Percentiles rank a stretch among this genome's conserved stretches.
phyloP scores from a whole-genome alignment of 1,139 yeast genomes.

The Arxiozyma slooffiae region DNA sequence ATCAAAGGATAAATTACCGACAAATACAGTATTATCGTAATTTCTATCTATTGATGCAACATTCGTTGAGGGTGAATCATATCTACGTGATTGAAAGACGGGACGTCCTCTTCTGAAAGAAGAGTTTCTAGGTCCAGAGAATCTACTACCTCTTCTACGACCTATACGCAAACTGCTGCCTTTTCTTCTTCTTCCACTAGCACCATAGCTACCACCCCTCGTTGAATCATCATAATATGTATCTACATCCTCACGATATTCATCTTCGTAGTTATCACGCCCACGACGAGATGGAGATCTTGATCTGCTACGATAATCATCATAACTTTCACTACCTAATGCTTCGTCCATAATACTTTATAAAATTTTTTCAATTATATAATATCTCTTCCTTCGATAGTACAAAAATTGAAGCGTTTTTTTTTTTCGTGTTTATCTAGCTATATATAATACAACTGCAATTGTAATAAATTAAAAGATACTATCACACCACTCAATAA shows the following conservation, averaged over 20 bases:
- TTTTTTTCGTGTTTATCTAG: not conserved
- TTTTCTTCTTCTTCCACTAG: constrained; percentile 9
- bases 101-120: constrained; percentile 24
- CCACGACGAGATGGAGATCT: constrained; percentile 23
- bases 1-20: constrained; percentile 65
- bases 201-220: constrained; percentile 24
- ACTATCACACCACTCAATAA: too few relatives aligned
- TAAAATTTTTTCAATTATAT: not conserved
- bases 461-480: too few relatives aligned
- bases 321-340: constrained; percentile 4
- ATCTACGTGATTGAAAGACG: constrained; percentile 12
- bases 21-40: constrained; percentile 58
- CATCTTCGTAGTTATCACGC: constrained; percentile 10
- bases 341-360: constrained; percentile 8
- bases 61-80: not conserved
- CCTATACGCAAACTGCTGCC: constrained; percentile 5
- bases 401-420: not conserved
- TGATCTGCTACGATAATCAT: constrained; percentile 20
- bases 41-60: constrained; percentile 41
- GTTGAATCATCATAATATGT: constrained; percentile 3
- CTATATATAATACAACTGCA: too few relatives aligned
- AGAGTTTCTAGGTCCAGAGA: constrained; percentile 18
- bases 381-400: not conserved
- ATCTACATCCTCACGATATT: not conserved
- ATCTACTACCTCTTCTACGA: constrained; percentile 23